Percentiles rank a stretch among this genome's conserved stretches.
These are phyloP conservation scores for Alternaria arbusti DNA, from an alignment of 2,329 filamentous ascomycete genomes.

Conservation along the genomic window DNA sequence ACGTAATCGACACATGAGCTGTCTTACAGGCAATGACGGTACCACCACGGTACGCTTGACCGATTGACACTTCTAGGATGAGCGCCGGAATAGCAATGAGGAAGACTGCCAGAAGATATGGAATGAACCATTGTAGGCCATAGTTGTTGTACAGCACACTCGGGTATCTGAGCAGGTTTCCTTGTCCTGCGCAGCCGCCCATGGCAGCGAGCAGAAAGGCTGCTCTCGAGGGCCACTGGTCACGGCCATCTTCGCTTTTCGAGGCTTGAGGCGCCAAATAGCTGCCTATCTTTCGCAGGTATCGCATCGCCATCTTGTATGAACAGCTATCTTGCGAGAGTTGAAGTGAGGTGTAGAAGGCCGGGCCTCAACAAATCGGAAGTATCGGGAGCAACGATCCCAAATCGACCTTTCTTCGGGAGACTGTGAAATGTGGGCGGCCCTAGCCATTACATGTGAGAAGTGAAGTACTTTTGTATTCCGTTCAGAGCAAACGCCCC, in stretches of 20 bases:
- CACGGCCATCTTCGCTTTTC: conserved; percentile 53
- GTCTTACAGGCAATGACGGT: conserved; percentile 57
- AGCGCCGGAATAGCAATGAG: conserved; percentile 63
- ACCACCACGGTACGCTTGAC: conserved; percentile 63
- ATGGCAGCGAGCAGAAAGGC: conserved; percentile 65
- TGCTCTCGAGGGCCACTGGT: conserved; percentile 63
- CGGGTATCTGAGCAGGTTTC: conserved; percentile 64
- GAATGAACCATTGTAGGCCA: conserved; percentile 66
- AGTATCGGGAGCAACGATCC: background rate
- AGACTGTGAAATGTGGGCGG: background rate
- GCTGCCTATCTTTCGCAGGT: conserved; percentile 28
- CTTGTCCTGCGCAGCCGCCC: conserved; percentile 65
- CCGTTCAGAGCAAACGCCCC: conserved; percentile 5
- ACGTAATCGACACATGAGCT: background rate
- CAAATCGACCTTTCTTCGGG: background rate
- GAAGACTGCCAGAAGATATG: conserved; percentile 62
- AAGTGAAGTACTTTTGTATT: conserved; percentile 23
- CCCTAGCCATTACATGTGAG: background rate
- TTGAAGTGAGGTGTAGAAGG: background rate
- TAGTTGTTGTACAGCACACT: conserved; percentile 67
- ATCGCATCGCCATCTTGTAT: conserved; percentile 19
- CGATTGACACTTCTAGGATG: conserved; percentile 61
- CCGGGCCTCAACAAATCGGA: background rate
- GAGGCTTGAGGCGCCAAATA: conserved; percentile 44
- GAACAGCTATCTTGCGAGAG: background rate